Percentiles rank a stretch among this genome's conserved stretches.
These are phyloP conservation scores for Carex kokanica DNA, from an alignment of 176 grass and related monocot species.

Conservation along the genomic window DNA sequence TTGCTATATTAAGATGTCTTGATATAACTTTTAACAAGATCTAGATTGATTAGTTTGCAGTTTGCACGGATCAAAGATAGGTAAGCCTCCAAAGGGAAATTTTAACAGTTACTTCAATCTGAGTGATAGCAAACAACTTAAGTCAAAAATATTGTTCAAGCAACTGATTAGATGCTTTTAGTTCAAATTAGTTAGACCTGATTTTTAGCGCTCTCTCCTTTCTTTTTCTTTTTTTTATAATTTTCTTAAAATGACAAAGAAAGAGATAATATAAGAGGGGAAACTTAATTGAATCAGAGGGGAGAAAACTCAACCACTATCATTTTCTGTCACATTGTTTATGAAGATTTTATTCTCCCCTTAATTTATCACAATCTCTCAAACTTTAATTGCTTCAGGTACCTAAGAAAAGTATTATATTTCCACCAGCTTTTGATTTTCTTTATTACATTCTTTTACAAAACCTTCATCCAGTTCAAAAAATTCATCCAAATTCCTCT, in stretches of 20 bases:
- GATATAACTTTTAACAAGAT: background rate
- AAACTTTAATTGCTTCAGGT: background rate
- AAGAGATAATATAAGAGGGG: background rate
- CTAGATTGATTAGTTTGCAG: background rate
- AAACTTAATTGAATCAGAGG: background rate
- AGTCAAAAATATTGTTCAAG: background rate
- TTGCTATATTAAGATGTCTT: constrained; percentile 9
- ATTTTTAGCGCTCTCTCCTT: background rate
- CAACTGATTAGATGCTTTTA: background rate
- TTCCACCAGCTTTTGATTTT: background rate
- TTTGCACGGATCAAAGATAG: background rate
- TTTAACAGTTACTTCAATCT: background rate
- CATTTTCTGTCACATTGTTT: background rate
- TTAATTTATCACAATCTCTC: background rate
- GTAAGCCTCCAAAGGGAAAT: background rate
- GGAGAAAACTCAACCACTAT: background rate
- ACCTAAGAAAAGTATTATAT: background rate
- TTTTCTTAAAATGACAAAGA: background rate
- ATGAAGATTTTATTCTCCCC: background rate
- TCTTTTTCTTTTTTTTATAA: background rate
- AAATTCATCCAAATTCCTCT: background rate
- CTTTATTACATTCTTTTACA: background rate
- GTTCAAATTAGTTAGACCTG: background rate
- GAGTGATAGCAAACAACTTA: background rate
- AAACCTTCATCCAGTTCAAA: background rate